Base-by-base conservation (phyloP, 2,329 filamentous ascomycete genomes). In the Pseudonectria foliicola region DNA sequence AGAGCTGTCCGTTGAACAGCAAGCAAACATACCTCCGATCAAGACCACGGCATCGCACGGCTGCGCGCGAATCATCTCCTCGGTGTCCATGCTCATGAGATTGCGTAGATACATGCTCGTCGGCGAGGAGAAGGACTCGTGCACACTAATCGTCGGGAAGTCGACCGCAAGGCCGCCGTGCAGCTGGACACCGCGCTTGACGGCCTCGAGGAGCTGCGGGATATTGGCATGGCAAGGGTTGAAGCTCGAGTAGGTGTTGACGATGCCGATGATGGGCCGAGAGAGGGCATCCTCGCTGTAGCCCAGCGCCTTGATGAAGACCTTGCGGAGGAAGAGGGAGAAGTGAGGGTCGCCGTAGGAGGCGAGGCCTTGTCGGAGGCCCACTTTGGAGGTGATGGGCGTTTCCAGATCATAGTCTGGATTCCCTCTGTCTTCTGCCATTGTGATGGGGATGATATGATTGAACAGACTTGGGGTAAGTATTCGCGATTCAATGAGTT, bases 21-120 rank as follows among this genome's bases (percentile, higher is more conserved):
- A 29, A 4, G 11, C 0, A 10, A n/a, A 40, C 60, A 41, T 37
- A 76, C 77, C 80, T 31, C 81, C 81, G 45, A 85, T 79, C 44
- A 82, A 65, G 11, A 83, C 69, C 8, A 76, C 75, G 0, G 77
- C 75, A 57, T 87, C 82, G 12, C 82, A 67, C 1, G 82, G 82
- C 56, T 86, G 82, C 1, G 80, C 81, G 28, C 66, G 65, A 34
- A 85, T 77, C 82, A 86, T 86, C 62, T 86, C 82, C 55, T 86
- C 82, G 0, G 82, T 86, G 51, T 86, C 82, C 78, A 86, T 84
- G 45, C 77, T 80, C 82, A 87, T 86, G 37, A 86, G 51, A 44
- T 86, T 86, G 23, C 82, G 60, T 31, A 86, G 52, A 36, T 77
- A 85, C 82, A 87, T 85, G 60, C 80, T 85, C 4, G 82, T 85